Conservation (phyloP, 1,284 basidiomycete species). For the Gymnopus androsaceus region DNA sequence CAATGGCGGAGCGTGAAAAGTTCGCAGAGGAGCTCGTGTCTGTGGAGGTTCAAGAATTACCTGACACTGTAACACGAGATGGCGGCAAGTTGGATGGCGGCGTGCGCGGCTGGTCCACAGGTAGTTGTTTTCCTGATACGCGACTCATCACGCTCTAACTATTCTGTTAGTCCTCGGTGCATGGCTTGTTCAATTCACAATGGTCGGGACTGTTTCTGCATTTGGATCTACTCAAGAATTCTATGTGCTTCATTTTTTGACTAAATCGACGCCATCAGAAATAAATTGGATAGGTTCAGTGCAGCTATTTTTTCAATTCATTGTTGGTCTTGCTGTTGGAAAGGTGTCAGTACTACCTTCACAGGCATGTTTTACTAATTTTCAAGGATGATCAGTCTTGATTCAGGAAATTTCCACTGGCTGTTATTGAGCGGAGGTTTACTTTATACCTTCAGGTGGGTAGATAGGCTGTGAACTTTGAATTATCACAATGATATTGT, state of each 20-base stretch:
- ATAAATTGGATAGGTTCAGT: conserved; percentile 4
- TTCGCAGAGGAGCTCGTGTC: too few relatives aligned
- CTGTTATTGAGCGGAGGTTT: conserved; percentile 1
- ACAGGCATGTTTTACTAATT: neutral
- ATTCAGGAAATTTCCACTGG: conserved; percentile 6
- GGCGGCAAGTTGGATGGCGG: too few relatives aligned
- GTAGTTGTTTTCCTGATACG: too few relatives aligned
- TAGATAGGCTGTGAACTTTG: neutral
- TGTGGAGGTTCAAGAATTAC: too few relatives aligned
- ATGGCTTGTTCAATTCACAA: conserved; percentile 6
- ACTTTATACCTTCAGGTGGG: conserved; percentile 2
- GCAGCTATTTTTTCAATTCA: conserved; percentile 5
- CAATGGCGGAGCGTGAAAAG: too few relatives aligned
- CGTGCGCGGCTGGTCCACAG: too few relatives aligned
- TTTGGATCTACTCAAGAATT: conserved; percentile 6
- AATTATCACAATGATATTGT: neutral
- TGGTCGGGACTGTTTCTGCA: conserved; percentile 1
- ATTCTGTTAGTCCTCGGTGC: neutral
- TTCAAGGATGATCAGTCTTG: neutral
- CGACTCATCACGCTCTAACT: too few relatives aligned
- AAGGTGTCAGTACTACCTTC: conserved; percentile 2
- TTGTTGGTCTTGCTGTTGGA: neutral
- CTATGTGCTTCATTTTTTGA: conserved; percentile 2
- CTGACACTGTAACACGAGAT: too few relatives aligned
- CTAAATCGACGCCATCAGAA: conserved; percentile 1